A percentile compares a stretch with the other conserved stretches of the same genome.
phyloP scores from a whole-genome alignment of 2,329 filamentous ascomycete genomes.

The Delphinella strobiligena region DNA sequence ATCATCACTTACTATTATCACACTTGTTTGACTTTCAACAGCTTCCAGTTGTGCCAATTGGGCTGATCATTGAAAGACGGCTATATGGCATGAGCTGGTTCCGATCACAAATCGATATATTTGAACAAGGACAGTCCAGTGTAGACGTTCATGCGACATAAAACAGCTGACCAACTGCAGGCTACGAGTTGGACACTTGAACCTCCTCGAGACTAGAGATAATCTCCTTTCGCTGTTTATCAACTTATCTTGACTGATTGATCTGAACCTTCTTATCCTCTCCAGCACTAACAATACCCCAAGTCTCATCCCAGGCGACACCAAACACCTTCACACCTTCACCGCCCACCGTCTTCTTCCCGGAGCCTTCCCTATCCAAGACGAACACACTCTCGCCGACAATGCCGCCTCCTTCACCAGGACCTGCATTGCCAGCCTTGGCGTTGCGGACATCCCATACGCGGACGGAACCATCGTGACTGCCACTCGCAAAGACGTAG shows the following conservation, averaged over 20 bases:
- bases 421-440: conserved; percentile 40
- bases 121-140: too few species aligned
- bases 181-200: too few species aligned
- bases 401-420: conserved; percentile 31
- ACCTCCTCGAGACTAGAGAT: too few species aligned
- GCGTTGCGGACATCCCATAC: conserved; percentile 68
- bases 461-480: conserved; percentile 81
- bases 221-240: too few species aligned
- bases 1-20: too few species aligned
- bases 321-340: conserved; percentile 85
- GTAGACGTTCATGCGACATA: too few species aligned
- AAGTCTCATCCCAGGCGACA: conserved; percentile 71
- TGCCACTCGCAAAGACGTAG: conserved; percentile 69
- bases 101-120: too few species aligned
- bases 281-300: conserved; percentile 82
- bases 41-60: too few species aligned
- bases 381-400: conserved; percentile 63
- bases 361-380: conserved; percentile 61
- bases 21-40: too few species aligned
- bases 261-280: conserved; percentile 94
- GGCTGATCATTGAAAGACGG: too few species aligned
- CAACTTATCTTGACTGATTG: conserved; percentile 40
- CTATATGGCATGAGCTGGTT: too few species aligned
- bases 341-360: conserved; percentile 50
- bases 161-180: neutral